phyloP scores from a whole-genome alignment of 2,329 filamentous ascomycete genomes.

The Fusarium tanahbumbuense region DNA sequence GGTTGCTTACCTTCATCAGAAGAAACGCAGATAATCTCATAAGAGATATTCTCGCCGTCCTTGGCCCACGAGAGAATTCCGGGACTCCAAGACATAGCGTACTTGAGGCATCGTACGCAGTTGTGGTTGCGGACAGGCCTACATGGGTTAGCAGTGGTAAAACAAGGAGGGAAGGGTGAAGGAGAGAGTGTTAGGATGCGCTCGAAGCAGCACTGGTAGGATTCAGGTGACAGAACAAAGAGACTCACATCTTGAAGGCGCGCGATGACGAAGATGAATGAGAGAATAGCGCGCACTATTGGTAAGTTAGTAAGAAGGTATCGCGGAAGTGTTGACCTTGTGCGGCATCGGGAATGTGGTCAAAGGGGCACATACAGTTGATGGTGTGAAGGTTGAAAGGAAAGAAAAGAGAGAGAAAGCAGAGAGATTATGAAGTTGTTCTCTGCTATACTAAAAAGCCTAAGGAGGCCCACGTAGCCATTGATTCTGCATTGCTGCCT shows the following conservation, averaged over 20 bases:
- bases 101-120: background rate
- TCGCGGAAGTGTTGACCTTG: background rate
- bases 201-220: background rate
- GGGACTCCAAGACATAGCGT: background rate
- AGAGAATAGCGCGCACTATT: background rate
- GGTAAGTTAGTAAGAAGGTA: background rate
- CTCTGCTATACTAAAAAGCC: background rate
- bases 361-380: background rate
- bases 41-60: accelerated
- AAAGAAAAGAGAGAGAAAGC: background rate
- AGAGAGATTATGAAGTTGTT: background rate
- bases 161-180: background rate
- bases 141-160: background rate
- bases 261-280: background rate
- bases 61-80: accelerated
- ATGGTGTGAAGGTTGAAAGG: background rate
- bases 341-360: background rate
- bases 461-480: background rate
- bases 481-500: background rate
- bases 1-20: background rate
- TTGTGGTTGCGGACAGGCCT: background rate
- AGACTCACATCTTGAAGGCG: background rate
- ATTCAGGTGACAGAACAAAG: background rate
- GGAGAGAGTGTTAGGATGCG: background rate
- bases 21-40: background rate